Evolutionary conservation across 495 filamentous ascomycete species (phyloP), one percentile per base, ranked within the genome.

Genomic region (Lasiosphaeria miniovina): DNA sequence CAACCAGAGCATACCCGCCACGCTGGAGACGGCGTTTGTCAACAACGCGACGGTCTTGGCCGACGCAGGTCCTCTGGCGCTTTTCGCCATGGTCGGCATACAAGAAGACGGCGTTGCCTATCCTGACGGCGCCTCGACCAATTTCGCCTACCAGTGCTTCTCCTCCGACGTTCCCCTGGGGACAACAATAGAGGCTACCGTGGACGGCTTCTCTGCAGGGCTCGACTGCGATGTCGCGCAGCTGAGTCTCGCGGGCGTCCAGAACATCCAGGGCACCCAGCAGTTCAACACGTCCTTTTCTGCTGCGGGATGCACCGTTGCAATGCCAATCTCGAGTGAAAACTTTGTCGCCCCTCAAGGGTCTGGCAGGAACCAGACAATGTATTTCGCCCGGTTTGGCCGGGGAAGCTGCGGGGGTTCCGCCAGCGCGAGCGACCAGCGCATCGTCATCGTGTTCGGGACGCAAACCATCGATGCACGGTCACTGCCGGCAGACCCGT

Each of bases 131-230:
- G 54, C 52, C 0, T 65, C 60, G 46, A 10, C 38, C 4, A 24
- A 48, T 40, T 71, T 60, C 15, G 64, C 66, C 4, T 71, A 64
- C 35, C 68, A 71, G 58, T 46, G 43, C 8, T 71, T 71, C 52
- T 31, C 41, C 3, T 49, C 57, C 3, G 51, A 64, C 43, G 11
- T 61, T 6, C 59, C 56, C 5, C 43, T n/a, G 24, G 59, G 56
- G 8, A 62, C 49, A n/a, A 62, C 59, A 11, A 35, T 68, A 7
- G 48, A 32, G 9, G 58, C 66, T 0, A 63, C 56, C 1, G 68
- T 71, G 4, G 66, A 71, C 32, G 68, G 68, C 14, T 61, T 71
- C 10, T 61, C 49, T 4, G 58, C 63, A 0, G 59, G 57, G 6
- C 52, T 71, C 46, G 60, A 65, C 34, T 71, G 65, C 45, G 64